Percentiles rank a stretch among this genome's conserved stretches.
Conservation (phyloP, 495 filamentous ascomycete genomes). For the Neurospora sp. region DNA sequence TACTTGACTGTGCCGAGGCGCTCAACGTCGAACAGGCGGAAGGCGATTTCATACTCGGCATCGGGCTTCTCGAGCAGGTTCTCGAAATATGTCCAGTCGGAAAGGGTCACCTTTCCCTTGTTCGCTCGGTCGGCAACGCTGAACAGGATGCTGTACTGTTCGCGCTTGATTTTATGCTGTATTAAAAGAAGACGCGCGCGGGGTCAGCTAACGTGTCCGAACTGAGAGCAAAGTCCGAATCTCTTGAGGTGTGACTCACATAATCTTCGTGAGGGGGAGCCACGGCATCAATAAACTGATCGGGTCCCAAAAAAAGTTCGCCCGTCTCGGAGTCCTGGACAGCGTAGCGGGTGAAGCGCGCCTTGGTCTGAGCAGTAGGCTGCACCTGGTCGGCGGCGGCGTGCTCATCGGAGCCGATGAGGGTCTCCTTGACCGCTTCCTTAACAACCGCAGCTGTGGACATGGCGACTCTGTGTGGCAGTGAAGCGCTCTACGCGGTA, state of each 20-base stretch:
- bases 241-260: conserved; percentile 44
- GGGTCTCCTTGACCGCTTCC: conserved; percentile 65
- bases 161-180: conserved; percentile 93
- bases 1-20: conserved; percentile 76
- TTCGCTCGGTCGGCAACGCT: conserved; percentile 70
- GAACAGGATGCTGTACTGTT: conserved; percentile 91
- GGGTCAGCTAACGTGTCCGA: conserved; percentile 15
- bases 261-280: conserved; percentile 84
- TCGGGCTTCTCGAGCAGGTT: conserved; percentile 90
- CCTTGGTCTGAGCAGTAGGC: conserved; percentile 58
- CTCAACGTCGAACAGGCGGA: conserved; percentile 85
- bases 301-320: conserved; percentile 67
- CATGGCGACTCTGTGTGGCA: conserved; percentile 18
- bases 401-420: conserved; percentile 54
- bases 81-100: conserved; percentile 87
- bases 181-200: neutral
- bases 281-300: conserved; percentile 84
- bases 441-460: conserved; percentile 41
- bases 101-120: conserved; percentile 59
- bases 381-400: conserved; percentile 28
- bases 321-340: conserved; percentile 63
- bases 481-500: neutral
- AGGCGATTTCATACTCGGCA: conserved; percentile 97
- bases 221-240: conserved; percentile 6
- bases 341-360: conserved; percentile 69